Conservation (phyloP, 1,284 basidiomycete species). For the Mycena citricolor region DNA sequence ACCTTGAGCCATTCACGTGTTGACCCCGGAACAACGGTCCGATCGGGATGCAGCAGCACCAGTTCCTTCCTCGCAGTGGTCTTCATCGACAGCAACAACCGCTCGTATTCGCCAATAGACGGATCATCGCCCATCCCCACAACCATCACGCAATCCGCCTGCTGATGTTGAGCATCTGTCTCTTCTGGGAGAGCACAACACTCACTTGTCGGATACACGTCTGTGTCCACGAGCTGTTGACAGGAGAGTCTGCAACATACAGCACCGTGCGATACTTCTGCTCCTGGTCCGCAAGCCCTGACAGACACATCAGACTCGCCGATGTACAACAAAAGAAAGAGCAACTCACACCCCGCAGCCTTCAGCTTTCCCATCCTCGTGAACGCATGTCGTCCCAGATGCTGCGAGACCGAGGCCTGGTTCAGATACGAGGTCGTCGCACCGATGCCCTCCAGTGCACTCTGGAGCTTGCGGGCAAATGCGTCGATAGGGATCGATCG, state of each 20-base stretch:
- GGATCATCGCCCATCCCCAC: slow-evolving; percentile 95
- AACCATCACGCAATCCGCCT: slow-evolving; percentile 96
- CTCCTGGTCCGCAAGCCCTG: slow-evolving; percentile 94
- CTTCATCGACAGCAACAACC: slow-evolving; percentile 90
- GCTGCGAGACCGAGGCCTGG: slow-evolving; percentile 86
- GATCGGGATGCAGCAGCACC: slow-evolving; percentile 90
- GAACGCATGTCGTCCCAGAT: slow-evolving; percentile 91
- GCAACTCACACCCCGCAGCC: slow-evolving; percentile 49
- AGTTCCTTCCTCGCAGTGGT: slow-evolving; percentile 97
- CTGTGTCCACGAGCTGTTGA: slow-evolving; percentile 94
- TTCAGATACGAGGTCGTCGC: slow-evolving; percentile 88
- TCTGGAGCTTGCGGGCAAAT: slow-evolving; percentile 87
- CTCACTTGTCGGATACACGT: slow-evolving; percentile 90
- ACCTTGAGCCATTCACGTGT: slow-evolving; percentile 97
- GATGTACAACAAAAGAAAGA: background rate
- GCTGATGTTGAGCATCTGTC: slow-evolving; percentile 3
- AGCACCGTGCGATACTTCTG: slow-evolving; percentile 89
- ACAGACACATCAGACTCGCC: slow-evolving; percentile 44
- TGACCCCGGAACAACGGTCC: slow-evolving; percentile 86
- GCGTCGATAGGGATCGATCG: slow-evolving; percentile 83
- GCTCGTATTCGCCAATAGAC: slow-evolving; percentile 87
- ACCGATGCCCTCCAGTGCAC: slow-evolving; percentile 84
- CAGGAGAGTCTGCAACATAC: slow-evolving; percentile 92
- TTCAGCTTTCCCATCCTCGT: slow-evolving; percentile 94
- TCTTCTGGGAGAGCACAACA: background rate